These are phyloP conservation scores for Aspergillaceae sp. DNA, from an alignment of 2,329 filamentous ascomycete genomes.

Conservation along the genomic window DNA sequence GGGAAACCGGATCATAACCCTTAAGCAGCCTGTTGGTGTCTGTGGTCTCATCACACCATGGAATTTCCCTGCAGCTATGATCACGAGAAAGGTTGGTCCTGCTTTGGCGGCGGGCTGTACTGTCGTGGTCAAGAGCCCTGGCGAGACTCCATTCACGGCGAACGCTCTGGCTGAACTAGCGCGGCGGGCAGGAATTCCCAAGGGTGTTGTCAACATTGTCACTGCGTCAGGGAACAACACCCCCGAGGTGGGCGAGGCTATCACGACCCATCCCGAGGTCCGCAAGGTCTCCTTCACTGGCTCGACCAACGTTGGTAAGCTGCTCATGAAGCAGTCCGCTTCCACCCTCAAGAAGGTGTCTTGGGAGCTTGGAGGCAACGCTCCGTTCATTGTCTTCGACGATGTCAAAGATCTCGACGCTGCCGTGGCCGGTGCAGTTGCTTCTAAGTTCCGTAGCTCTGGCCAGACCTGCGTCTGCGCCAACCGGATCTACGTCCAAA, in stretches of 20 bases:
- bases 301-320: constrained; percentile 53
- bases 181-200: constrained; percentile 77
- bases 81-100: constrained; percentile 44
- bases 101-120: constrained; percentile 89
- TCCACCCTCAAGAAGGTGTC: constrained; percentile 77
- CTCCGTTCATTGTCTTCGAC: constrained; percentile 94
- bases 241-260: constrained; percentile 62
- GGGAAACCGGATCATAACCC: constrained; percentile 53
- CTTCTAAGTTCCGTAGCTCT: constrained; percentile 85
- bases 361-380: constrained; percentile 89
- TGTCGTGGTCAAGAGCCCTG: constrained; percentile 81
- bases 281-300: constrained; percentile 94
- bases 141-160: constrained; percentile 85
- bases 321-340: constrained; percentile 86
- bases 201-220: constrained; percentile 83
- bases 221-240: constrained; percentile 68
- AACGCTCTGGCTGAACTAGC: constrained; percentile 81
- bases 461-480: constrained; percentile 94
- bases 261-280: constrained; percentile 68
- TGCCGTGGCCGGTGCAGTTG: constrained; percentile 73
- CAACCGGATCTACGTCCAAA: constrained; percentile 47
- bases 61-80: constrained; percentile 54
- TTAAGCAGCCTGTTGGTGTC: constrained; percentile 60
- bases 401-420: constrained; percentile 74
- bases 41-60: constrained; percentile 60